phyloP scores from a whole-genome alignment of 768 basidiomycete genomes.

The Epithele typhae region DNA sequence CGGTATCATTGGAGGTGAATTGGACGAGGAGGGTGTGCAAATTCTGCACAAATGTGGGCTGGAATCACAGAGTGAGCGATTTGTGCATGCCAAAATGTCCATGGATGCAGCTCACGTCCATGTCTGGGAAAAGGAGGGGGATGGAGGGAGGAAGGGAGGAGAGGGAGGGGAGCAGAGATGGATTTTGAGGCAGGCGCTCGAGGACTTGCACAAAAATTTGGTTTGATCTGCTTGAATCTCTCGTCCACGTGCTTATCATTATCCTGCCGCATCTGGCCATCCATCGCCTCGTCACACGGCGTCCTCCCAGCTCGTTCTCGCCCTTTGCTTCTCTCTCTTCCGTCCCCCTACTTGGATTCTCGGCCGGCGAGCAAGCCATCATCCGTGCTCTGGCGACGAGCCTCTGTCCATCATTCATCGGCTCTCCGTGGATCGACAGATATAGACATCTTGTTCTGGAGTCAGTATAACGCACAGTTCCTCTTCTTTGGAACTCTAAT shows the following conservation, averaged over 20 bases:
- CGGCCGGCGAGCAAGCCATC: too few relatives aligned
- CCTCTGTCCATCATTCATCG: too few relatives aligned
- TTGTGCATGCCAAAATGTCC: too few relatives aligned
- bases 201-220: constrained; percentile 1
- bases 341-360: too few relatives aligned
- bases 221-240: neutral
- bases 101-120: constrained; percentile 8
- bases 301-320: too few relatives aligned
- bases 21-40: constrained; percentile 84
- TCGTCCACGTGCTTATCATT: neutral
- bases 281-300: too few relatives aligned
- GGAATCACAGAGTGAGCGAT: constrained; percentile 6
- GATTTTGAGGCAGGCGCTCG: neutral
- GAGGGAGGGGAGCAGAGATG: constrained; percentile 1
- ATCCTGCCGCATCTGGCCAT: neutral
- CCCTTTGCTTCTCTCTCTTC: too few relatives aligned
- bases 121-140: constrained; percentile 3
- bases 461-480: too few relatives aligned
- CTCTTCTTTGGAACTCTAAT: too few relatives aligned
- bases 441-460: too few relatives aligned
- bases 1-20: constrained; percentile 85
- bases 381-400: too few relatives aligned
- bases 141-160: constrained; percentile 2
- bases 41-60: constrained; percentile 74
- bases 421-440: too few relatives aligned